Evolutionary conservation across 2,329 filamentous ascomycete genomes (phyloP).

Genomic region (Rutstroemia sp.): DNA sequence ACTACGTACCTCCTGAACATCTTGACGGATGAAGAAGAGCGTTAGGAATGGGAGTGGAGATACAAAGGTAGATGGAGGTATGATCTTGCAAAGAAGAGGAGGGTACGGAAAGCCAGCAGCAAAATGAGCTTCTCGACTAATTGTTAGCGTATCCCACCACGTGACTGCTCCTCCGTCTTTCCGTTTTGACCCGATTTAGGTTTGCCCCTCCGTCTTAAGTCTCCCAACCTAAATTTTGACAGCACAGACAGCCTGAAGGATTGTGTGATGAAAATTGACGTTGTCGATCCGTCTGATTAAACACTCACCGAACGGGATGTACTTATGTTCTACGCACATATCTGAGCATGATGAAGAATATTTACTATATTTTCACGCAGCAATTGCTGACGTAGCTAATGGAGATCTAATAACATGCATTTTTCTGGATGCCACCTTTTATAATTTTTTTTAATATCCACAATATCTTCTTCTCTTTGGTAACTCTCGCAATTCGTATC

Average conservation of each 20-base stretch:
- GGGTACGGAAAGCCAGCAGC: slow-evolving; percentile 11
- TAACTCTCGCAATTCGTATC: background rate
- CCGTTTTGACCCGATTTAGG: slow-evolving; percentile 8
- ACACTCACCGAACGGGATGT: no score
- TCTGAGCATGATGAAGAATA: background rate
- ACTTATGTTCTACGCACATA: background rate
- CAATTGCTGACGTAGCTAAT: background rate
- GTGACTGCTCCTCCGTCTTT: slow-evolving; percentile 4
- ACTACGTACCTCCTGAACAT: slow-evolving; percentile 75
- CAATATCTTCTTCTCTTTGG: background rate
- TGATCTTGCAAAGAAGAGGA: slow-evolving; percentile 10
- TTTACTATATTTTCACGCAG: background rate
- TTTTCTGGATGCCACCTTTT: background rate
- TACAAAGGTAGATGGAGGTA: slow-evolving; percentile 38
- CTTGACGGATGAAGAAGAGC: slow-evolving; percentile 64
- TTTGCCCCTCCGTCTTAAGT: background rate
- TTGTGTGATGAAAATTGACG: no score
- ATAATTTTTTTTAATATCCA: background rate
- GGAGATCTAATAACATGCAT: slow-evolving; percentile 2
- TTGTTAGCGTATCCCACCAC: slow-evolving; percentile 9
- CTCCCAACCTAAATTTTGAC: no score
- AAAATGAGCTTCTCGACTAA: slow-evolving; percentile 32
- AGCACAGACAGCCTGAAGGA: no score
- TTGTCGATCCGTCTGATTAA: no score
- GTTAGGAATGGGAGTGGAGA: slow-evolving; percentile 52